phyloP scores from a whole-genome alignment of 495 filamentous ascomycete species.

The Neurospora discreta region DNA sequence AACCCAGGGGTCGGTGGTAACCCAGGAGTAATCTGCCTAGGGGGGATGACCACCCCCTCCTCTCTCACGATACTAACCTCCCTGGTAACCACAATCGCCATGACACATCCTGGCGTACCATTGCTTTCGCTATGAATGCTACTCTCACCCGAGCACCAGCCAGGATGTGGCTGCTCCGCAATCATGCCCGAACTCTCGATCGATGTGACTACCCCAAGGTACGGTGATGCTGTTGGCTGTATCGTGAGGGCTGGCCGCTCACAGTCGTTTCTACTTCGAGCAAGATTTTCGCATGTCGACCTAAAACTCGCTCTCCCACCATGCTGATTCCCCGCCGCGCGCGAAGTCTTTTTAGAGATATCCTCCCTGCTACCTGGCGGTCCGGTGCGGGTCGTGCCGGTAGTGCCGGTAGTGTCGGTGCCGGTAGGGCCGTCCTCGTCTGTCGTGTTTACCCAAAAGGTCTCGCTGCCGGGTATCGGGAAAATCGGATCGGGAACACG shows the following conservation, averaged over 20 bases:
- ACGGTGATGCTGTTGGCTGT: neutral
- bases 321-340: neutral
- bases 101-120: neutral
- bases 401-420: neutral
- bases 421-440: neutral
- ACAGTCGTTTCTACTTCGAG: neutral
- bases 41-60: neutral
- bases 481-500: neutral
- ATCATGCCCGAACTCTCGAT: neutral
- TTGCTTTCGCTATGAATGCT: neutral
- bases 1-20: neutral
- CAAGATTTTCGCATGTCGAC: neutral
- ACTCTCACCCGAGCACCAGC: neutral
- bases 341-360: neutral
- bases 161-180: neutral
- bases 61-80: neutral
- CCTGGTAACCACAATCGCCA: neutral
- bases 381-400: neutral
- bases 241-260: neutral
- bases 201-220: neutral
- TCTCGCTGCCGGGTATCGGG: neutral
- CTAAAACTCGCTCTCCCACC: neutral
- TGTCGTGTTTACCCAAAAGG: neutral
- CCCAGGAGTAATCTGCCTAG: neutral
- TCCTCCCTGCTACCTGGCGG: neutral